Conservation (phyloP, 257 asterid species). For the Haberlea rhodopensis region DNA sequence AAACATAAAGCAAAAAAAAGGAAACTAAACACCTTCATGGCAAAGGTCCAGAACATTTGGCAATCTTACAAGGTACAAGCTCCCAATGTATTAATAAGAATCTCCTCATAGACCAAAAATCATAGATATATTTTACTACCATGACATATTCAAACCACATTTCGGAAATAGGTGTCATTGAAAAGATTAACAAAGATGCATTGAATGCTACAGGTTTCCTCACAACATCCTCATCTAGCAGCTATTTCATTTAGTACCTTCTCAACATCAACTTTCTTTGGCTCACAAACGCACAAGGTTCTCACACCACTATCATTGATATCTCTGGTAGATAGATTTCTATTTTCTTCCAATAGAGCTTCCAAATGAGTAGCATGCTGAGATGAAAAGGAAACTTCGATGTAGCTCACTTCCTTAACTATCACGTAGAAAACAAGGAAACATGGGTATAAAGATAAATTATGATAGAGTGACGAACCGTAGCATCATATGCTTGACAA, state of each 20-base stretch:
- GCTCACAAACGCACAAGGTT: slow-evolving; percentile 72
- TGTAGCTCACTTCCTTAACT: slow-evolving; percentile 3
- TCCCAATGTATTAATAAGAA: slow-evolving; percentile 48
- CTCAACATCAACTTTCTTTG: slow-evolving; percentile 59
- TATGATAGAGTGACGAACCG: slow-evolving; percentile 40
- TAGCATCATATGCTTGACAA: slow-evolving; percentile 80
- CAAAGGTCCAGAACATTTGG: slow-evolving; percentile 2
- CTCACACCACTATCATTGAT: slow-evolving; percentile 80
- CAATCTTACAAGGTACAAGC: slow-evolving; percentile 47
- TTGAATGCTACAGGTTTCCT: slow-evolving; percentile 1
- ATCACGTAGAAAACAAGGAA: slow-evolving; percentile 18
- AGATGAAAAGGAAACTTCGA: slow-evolving; percentile 17
- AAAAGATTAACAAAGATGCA: slow-evolving; percentile 3
- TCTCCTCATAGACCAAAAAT: slow-evolving; percentile 43
- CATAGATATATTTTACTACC: background rate
- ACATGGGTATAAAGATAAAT: background rate
- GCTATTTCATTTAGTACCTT: slow-evolving; percentile 53
- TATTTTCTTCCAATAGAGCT: slow-evolving; percentile 64
- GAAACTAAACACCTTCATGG: background rate
- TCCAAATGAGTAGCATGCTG: slow-evolving; percentile 88
- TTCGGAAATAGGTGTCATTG: slow-evolving; percentile 4
- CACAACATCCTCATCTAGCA: slow-evolving; percentile 14
- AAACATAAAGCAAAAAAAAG: background rate
- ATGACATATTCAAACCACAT: background rate
- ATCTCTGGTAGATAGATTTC: slow-evolving; percentile 61